phyloP scores from a whole-genome alignment of 2,329 filamentous ascomycete genomes.

The Leptographium procerum region DNA sequence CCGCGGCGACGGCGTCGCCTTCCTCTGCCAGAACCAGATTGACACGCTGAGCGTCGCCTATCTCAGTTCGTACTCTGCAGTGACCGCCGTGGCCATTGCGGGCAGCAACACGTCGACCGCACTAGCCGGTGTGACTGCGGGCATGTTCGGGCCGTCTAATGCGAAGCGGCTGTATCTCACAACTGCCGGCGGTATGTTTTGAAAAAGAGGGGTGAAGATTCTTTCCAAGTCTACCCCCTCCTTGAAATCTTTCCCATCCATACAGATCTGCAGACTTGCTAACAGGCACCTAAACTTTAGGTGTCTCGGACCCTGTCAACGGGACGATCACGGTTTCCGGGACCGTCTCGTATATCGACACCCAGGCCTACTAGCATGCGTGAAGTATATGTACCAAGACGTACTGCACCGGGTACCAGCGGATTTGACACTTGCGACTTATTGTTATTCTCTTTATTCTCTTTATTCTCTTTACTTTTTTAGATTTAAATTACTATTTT shows the following conservation, averaged over 20 bases:
- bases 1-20: conserved; percentile 12
- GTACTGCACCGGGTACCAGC: too few species aligned
- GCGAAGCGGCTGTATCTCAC: neutral
- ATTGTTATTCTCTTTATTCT: neutral
- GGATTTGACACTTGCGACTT: neutral
- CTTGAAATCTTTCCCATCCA: too few species aligned
- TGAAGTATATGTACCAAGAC: too few species aligned
- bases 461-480: neutral
- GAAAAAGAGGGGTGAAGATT: too few species aligned
- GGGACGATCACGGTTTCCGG: conserved; percentile 26
- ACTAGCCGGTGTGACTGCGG: conserved; percentile 1
- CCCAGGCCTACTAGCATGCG: conserved; percentile 1
- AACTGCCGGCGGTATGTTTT: conserved; percentile 10
- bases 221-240: too few species aligned
- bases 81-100: neutral
- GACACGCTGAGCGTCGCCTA: conserved; percentile 10
- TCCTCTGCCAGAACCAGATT: conserved; percentile 7
- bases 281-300: too few species aligned
- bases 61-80: conserved; percentile 11
- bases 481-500: neutral
- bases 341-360: conserved; percentile 19
- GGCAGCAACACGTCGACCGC: conserved; percentile 2
- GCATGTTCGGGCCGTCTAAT: neutral
- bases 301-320: conserved; percentile 27
- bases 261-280: too few species aligned